Base-by-base conservation (phyloP, 805 yeast species). In the Starmera quercuum region DNA sequence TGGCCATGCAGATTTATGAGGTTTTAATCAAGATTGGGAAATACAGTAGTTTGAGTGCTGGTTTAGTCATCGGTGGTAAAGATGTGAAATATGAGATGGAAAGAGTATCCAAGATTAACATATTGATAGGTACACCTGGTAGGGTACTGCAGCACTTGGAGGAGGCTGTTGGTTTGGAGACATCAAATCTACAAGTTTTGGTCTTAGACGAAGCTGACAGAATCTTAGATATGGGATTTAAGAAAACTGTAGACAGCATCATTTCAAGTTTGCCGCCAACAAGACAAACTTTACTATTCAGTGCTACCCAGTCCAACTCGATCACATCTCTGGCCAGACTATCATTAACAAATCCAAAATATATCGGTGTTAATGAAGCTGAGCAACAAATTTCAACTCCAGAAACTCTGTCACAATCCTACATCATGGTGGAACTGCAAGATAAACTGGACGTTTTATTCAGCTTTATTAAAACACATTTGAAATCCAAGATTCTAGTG, bases 121-220 rank as follows among this genome's bases (percentile, higher is more conserved):
- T 92, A 21, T 47, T 92, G 17, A 75, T 90, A 13, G 97, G 94
- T 2, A 92, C 97, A 0, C 97, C 97, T 0, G 98, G 98, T 7
- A 71, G 97, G 50, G 51, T 84, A 19, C 55, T 81, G 16, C 97
- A 92, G 38, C 81, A 92, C 49, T 54, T 90, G 33, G 66, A 75
- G 14, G 70, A 82, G 7, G 59, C 68, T 12, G 86, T 59, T 60
- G 35, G 84, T 78, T 10, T 77, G 70, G 53, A 72, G 82, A 0
- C 59, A 59, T 6, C 71, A 78, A 86, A 36, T 73, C 7, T 72
- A 80, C 42, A 92, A 80, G 45, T 70, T 76, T 69, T 84, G 6
- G 80, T 92, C 2, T 57, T 92, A 30, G 98, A 92, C 57, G 97
- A 92, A 59, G 97, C 97, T 7, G 98, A 92, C 50, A 74, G 88